These are phyloP conservation scores for Pythium volutum DNA, from an alignment of 352 stramenopile species.

Conservation along the genomic window DNA sequence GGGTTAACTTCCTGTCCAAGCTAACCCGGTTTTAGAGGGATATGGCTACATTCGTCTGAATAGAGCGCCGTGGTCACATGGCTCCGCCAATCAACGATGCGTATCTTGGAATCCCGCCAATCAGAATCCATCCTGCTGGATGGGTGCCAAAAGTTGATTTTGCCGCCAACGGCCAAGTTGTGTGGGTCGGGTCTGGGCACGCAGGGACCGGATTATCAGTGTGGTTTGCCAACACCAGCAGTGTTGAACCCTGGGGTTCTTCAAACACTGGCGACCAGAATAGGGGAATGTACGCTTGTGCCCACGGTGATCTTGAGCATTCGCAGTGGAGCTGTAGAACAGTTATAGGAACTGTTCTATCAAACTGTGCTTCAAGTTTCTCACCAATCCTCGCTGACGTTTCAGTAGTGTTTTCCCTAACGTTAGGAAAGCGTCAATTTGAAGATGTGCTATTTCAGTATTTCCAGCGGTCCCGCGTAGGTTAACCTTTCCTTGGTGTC, in stretches of 20 bases:
- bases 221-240: too few relatives aligned
- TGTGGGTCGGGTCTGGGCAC: not conserved
- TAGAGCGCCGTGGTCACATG: not conserved
- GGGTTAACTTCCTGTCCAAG: not conserved
- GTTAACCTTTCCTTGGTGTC: constrained; percentile 14
- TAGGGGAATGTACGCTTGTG: too few relatives aligned
- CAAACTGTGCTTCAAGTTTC: not conserved
- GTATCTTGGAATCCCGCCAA: constrained; percentile 35
- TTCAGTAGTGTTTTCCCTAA: not conserved
- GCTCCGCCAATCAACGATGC: constrained; percentile 30
- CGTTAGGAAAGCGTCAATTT: not conserved
- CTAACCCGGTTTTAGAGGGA: constrained; percentile 6
- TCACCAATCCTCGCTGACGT: not conserved
- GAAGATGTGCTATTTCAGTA: not conserved
- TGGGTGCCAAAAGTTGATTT: not conserved
- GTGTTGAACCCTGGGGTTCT: not conserved
- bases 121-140: constrained; percentile 13
- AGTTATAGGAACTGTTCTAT: not conserved
- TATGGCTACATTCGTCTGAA: constrained; percentile 6
- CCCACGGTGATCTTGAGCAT: too few relatives aligned
- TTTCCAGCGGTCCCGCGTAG: not conserved
- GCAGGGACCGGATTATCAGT: too few relatives aligned
- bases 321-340: too few relatives aligned
- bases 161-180: not conserved
- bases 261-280: not conserved